Evolutionary conservation across 805 yeast species (phyloP).

Genomic region (Kuraishia ogatae): DNA sequence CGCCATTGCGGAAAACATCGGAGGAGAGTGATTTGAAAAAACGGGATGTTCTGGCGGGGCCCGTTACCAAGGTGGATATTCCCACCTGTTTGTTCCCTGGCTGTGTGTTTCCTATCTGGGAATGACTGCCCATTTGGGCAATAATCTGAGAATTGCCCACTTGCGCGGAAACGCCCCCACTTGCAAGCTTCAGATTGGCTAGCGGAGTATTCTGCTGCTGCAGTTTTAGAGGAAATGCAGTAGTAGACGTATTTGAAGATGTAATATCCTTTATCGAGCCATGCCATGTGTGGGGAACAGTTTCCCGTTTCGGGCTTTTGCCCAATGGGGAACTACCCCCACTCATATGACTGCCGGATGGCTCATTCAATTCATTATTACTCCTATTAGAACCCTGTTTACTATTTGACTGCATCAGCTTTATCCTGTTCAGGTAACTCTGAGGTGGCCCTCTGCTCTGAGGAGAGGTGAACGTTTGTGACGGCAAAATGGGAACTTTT

Average conservation of each 20-base stretch:
- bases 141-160: neutral
- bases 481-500: neutral
- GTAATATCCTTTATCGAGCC: neutral
- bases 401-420: neutral
- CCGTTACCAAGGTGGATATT: slow-evolving; percentile 3
- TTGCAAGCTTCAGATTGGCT: neutral
- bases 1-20: slow-evolving; percentile 2
- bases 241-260: neutral
- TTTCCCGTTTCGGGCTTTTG: neutral
- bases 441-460: neutral
- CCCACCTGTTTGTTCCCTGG: neutral
- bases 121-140: neutral
- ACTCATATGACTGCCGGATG: too few species aligned
- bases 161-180: neutral
- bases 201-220: neutral
- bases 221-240: neutral
- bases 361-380: too few species aligned
- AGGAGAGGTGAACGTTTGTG: neutral
- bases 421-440: neutral
- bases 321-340: neutral
- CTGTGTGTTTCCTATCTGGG: neutral
- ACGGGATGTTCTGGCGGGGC: slow-evolving; percentile 20
- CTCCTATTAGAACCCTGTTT: neutral
- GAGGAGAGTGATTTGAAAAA: slow-evolving; percentile 13
- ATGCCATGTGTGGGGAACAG: neutral